phyloP scores from a whole-genome alignment of 805 yeast species.

The Debaryomyces maramus region DNA sequence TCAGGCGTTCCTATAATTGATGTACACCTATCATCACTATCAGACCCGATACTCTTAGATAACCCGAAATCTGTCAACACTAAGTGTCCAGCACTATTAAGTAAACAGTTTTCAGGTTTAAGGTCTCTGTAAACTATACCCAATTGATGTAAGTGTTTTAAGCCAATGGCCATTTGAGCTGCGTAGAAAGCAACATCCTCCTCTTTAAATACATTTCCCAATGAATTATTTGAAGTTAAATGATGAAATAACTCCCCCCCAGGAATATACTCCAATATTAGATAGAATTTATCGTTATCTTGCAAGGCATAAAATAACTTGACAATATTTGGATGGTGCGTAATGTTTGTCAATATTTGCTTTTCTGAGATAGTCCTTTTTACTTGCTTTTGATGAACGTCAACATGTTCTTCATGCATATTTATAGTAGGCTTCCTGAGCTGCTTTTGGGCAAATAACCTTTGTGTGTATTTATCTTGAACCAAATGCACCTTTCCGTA shows the following conservation, averaged over 20 bases:
- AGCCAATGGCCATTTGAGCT: conserved; percentile 79
- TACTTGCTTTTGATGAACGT: conserved; percentile 30
- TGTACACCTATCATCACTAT: conserved; percentile 41
- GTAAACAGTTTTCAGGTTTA: conserved; percentile 85
- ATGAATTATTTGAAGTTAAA: conserved; percentile 37
- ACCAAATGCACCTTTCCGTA: conserved; percentile 85
- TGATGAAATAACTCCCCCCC: conserved; percentile 85
- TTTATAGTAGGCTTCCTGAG: conserved; percentile 77
- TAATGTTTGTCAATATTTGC: conserved; percentile 63
- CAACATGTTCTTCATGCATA: conserved; percentile 32
- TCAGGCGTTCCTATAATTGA: conserved; percentile 77
- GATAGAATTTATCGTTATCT: conserved; percentile 71
- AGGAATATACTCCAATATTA: conserved; percentile 76
- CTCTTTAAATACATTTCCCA: conserved; percentile 26
- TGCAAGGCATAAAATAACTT: conserved; percentile 82
- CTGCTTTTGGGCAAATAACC: conserved; percentile 83
- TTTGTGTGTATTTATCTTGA: conserved; percentile 58
- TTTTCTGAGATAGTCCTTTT: conserved; percentile 82
- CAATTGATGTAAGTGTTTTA: conserved; percentile 69
- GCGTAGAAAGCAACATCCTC: conserved; percentile 42
- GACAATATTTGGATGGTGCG: conserved; percentile 77
- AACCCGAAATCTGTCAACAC: conserved; percentile 86
- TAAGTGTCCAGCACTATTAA: conserved; percentile 75
- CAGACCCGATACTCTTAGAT: conserved; percentile 42
- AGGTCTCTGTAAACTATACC: conserved; percentile 87